Percentiles rank a stretch among this genome's conserved stretches.
Conservation (phyloP, 345 rosid species). For the Iberis pinnata region DNA sequence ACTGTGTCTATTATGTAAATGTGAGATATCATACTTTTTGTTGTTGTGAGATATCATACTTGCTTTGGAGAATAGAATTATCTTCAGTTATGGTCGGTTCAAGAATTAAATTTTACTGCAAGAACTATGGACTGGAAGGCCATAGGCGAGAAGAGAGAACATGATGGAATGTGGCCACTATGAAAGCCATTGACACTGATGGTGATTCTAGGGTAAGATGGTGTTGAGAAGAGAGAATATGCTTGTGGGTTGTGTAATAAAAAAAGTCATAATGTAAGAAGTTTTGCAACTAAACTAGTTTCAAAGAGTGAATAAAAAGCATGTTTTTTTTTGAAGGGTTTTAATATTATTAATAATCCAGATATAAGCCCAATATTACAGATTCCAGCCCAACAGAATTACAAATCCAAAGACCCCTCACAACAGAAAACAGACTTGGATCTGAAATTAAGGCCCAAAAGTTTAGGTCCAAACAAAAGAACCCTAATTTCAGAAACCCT, state of each 20-base stretch:
- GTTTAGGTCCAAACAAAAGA: no score
- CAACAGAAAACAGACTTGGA: no score
- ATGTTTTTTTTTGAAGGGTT: no score
- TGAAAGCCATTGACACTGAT: neutral
- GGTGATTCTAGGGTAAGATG: neutral
- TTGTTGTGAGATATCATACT: neutral
- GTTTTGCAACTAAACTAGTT: conserved; percentile 39
- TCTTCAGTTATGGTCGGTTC: conserved; percentile 10
- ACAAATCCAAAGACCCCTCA: no score
- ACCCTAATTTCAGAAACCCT: no score
- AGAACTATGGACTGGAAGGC: conserved; percentile 78
- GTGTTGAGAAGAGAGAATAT: conserved; percentile 27
- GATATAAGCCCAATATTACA: no score
- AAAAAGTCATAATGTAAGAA: conserved; percentile 49
- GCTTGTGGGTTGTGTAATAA: conserved; percentile 44
- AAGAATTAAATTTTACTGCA: conserved; percentile 75
- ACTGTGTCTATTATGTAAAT: no score
- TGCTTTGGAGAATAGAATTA: neutral
- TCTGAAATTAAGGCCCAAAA: no score
- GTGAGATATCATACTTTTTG: no score
- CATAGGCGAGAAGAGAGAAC: conserved; percentile 81
- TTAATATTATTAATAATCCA: no score
- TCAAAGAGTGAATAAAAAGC: neutral
- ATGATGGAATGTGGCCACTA: conserved; percentile 36
- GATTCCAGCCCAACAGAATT: no score